phyloP scores from a whole-genome alignment of 2,329 filamentous ascomycete genomes.

The Sporothrix humicola region DNA sequence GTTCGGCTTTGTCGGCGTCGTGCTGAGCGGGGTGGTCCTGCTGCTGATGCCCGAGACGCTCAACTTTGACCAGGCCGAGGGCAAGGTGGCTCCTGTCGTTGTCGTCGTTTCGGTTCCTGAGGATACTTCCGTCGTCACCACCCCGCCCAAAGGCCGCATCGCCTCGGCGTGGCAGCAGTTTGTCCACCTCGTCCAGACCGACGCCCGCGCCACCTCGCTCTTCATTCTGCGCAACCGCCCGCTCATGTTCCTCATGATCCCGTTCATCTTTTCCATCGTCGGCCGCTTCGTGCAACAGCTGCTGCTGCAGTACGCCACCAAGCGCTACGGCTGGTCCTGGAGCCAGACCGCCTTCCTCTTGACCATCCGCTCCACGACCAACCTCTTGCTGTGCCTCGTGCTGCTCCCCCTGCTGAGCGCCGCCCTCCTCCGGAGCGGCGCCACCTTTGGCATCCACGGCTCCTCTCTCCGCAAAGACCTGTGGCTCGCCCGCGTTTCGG shows the following conservation, averaged over 20 bases:
- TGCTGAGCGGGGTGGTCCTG: conserved; percentile 42
- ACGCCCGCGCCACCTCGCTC: conserved; percentile 44
- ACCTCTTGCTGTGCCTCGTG: conserved; percentile 48
- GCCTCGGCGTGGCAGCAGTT: conserved; percentile 11
- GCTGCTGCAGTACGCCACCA: conserved; percentile 59
- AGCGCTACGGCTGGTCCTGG: conserved; percentile 57
- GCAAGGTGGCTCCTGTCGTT: not conserved
- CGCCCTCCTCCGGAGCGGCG: conserved; percentile 38
- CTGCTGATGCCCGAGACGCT: conserved; percentile 53
- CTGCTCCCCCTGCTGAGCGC: conserved; percentile 48
- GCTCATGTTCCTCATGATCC: conserved; percentile 49
- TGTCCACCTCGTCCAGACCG: conserved; percentile 25
- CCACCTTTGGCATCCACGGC: conserved; percentile 42
- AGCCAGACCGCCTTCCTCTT: conserved; percentile 51
- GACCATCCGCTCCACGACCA: conserved; percentile 48
- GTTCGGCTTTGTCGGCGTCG: conserved; percentile 44
- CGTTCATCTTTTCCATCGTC: conserved; percentile 45
- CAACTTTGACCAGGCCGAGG: conserved; percentile 39
- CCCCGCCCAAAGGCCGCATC: not conserved
- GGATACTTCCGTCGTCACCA: no score
- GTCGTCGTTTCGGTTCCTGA: not conserved
- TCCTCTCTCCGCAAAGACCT: conserved; percentile 49
- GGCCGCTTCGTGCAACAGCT: conserved; percentile 48
- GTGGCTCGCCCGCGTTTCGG: conserved; percentile 47
- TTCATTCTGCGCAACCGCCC: conserved; percentile 51